phyloP scores from a whole-genome alignment of 768 basidiomycete species.

The Chalciporus piperatus region DNA sequence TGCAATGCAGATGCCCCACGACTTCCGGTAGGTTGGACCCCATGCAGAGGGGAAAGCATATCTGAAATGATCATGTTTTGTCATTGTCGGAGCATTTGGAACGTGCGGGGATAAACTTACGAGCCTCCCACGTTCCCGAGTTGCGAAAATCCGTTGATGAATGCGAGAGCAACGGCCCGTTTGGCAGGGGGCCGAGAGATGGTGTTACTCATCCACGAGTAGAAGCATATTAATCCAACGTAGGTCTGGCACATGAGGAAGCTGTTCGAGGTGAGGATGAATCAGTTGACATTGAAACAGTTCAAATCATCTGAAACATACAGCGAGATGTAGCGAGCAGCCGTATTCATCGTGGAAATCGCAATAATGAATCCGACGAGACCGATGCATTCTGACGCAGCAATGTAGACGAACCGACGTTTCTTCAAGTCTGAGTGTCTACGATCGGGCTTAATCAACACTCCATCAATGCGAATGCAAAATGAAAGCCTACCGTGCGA shows the following conservation, averaged over 20 bases:
- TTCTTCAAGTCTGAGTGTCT: constrained; percentile 66
- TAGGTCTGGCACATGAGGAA: constrained; percentile 74
- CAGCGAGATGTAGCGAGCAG: constrained; percentile 63
- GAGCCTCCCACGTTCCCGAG: constrained; percentile 80
- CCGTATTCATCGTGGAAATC: constrained; percentile 56
- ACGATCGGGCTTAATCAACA: too few relatives aligned
- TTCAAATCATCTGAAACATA: too few relatives aligned
- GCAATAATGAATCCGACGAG: constrained; percentile 64
- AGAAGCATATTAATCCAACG: constrained; percentile 62
- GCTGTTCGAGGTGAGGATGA: constrained; percentile 12
- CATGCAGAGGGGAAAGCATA: constrained; percentile 63
- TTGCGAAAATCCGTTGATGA: constrained; percentile 75
- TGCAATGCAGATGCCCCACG: constrained; percentile 68
- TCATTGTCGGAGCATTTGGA: too few relatives aligned
- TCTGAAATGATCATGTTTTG: constrained; percentile 1
- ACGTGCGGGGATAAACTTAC: too few relatives aligned
- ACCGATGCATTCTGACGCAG: constrained; percentile 48
- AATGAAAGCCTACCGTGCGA: neutral
- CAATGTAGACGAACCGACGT: constrained; percentile 70
- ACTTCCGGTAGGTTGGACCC: constrained; percentile 64
- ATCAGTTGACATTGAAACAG: too few relatives aligned
- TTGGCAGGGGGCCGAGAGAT: constrained; percentile 76
- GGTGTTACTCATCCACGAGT: constrained; percentile 45
- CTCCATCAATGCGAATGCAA: too few relatives aligned
- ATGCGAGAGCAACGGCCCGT: constrained; percentile 74